Base-by-base conservation (phyloP, 2,329 filamentous ascomycete genomes). In the Claviceps sp. region DNA sequence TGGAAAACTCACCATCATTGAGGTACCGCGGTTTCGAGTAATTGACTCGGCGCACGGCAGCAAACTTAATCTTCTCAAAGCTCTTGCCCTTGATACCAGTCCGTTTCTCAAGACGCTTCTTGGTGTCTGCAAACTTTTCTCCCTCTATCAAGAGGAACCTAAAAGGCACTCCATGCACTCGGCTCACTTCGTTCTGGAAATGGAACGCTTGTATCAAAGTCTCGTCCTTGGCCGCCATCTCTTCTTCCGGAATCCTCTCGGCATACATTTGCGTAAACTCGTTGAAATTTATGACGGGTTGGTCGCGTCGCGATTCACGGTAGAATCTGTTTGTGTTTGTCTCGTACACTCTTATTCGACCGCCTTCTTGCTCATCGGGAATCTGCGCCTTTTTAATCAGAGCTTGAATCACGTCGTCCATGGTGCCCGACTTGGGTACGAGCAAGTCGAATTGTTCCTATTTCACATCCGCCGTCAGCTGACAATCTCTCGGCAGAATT, bases 21-120 rank as follows among this genome's bases (percentile, higher is more conserved):
- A 98, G 73, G 70, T 94, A 94, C 54, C 81, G 78, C 26, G 89
- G 85, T 63, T 85, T 89, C 41, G 85, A 82, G 68, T 87, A 94
- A 43, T 74, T 73, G 50, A 81, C 76, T 65, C 86, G 76, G 65
- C 82, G 75, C 50, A 96, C 78, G 37, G 95, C 70, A 6, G 89
- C 87, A 73, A 98, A 96, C 69, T 94, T 96, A 68, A 98, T 93
- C 75, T 97, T 97, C 68, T 98, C 91, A 59, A 98, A 90, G 58
- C 89, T 89, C 75, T 98, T 98, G 67, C 93, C 94, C 70, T 96
- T 96, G 70, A 98, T 84, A 26, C 90, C 90, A 0, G 88, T 95
- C 54, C 91, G 79, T 68, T 90, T 91, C 60, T 93, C 90, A 4
- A 98, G 74, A n/a, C 93, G 82, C 70, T 95, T 89, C 72, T 91